Percentiles rank a stretch among this genome's conserved stretches.
phyloP scores from a whole-genome alignment of 108 stramenopile species.

The Cyclotella cryptica region DNA sequence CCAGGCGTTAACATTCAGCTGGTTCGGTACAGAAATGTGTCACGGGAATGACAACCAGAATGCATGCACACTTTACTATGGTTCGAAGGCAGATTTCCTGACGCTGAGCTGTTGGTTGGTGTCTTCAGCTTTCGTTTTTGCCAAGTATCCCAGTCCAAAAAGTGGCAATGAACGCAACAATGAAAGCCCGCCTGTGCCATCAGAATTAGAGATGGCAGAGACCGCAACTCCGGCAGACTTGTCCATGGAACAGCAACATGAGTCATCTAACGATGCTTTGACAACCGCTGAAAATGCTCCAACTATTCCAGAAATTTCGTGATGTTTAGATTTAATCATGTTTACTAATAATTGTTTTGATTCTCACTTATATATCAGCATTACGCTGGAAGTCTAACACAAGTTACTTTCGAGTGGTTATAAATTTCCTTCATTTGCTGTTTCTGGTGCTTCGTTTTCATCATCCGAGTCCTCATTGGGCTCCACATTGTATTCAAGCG shows the following conservation, averaged over 20 bases:
- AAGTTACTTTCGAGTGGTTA: not conserved
- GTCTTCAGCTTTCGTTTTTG: conserved; percentile 51
- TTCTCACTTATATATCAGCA: not conserved
- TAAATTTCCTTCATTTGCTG: not conserved
- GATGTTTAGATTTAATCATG: not conserved
- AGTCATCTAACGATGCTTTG: not conserved
- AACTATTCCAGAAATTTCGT: conserved; percentile 1
- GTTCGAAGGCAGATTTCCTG: conserved; percentile 63
- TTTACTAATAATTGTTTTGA: too few relatives aligned
- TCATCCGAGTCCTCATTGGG: conserved; percentile 12
- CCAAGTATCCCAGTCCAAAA: conserved; percentile 54
- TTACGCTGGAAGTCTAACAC: not conserved
- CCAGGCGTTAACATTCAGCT: conserved; percentile 60
- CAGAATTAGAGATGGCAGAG: conserved; percentile 24
- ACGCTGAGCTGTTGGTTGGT: conserved; percentile 60
- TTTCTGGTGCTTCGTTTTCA: not conserved
- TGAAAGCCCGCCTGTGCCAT: not conserved
- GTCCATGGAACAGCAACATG: not conserved
- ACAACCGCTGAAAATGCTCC: not conserved
- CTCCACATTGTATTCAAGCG: conserved; percentile 85
- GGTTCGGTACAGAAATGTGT: conserved; percentile 73
- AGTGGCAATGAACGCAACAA: not conserved
- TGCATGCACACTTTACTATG: conserved; percentile 59
- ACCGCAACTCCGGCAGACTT: not conserved
- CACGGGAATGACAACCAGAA: conserved; percentile 24